A percentile compares a stretch with the other conserved stretches of the same genome.
These are phyloP conservation scores for Penicillium freii DNA, from an alignment of 2,329 filamentous ascomycete species.

Conservation along the genomic window DNA sequence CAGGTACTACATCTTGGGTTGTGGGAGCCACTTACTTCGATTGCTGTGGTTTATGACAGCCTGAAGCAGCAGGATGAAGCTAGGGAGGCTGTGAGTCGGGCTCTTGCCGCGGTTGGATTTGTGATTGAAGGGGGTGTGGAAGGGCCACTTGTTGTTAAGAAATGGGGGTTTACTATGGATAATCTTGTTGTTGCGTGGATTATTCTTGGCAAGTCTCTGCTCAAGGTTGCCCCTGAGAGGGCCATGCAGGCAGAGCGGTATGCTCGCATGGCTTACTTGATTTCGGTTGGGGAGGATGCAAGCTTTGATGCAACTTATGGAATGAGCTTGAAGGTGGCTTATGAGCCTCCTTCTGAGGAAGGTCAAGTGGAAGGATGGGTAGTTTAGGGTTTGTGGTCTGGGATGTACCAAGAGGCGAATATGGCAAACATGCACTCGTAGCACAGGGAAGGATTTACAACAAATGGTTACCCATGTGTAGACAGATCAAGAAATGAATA, in stretches of 20 bases:
- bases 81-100: neutral
- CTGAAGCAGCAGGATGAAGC: neutral
- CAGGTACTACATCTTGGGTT: neutral
- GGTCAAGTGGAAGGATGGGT: neutral
- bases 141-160: conserved; percentile 2
- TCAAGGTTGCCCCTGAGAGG: conserved; percentile 15
- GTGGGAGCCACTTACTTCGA: neutral
- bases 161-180: conserved; percentile 33
- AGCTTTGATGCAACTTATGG: conserved; percentile 28
- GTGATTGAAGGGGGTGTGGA: neutral
- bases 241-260: conserved; percentile 28
- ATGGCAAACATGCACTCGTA: neutral
- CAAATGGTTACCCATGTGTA: neutral
- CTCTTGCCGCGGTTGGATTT: neutral
- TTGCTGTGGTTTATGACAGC: neutral
- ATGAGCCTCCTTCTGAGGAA: neutral
- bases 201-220: conserved; percentile 27
- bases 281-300: conserved; percentile 37
- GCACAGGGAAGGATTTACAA: neutral
- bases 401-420: neutral
- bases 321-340: neutral
- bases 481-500: neutral
- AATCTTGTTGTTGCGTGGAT: conserved; percentile 30
- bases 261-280: conserved; percentile 33
- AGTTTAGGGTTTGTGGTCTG: neutral